Evolutionary conservation across 169 alveolate species (phyloP), one percentile per base, ranked within the genome.

Genomic region (Eimeria zaria): DNA sequence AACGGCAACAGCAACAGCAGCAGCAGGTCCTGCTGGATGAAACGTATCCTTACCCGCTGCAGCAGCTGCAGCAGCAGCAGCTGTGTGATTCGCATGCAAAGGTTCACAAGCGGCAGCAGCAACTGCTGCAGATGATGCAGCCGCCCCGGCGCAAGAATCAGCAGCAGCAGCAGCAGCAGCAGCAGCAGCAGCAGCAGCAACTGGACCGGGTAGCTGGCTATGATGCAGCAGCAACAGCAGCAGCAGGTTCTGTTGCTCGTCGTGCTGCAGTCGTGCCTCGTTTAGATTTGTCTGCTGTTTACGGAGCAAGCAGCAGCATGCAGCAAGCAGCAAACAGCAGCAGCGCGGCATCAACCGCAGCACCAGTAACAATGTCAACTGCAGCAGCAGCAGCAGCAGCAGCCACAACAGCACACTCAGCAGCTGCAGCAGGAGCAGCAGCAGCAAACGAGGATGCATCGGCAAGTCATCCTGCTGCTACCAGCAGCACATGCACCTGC

Each of bases 141-240:
- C 46, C 46, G 51, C 83, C 83, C 8, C 27, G 53, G 39, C 48
- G 83, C 53, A 78, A 78, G 62, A 36, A 55, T n/a, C 64, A 41
- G 88, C 88, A 78, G 88, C 84, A 73, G 84, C 84, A 73, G 48
- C 84, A 36, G 48, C 84, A 36, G 84, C 64, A 78, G 88, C 88
- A 78, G 88, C 62, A 46, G 88, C 64, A 78, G 20, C 58, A 46
- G 64, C 58, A 41, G 88, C 58, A 39, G 88, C 64, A 5, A n/a
- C n/a, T n/a, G n/a, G n/a, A n/a, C n/a, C n/a, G n/a, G n/a, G n/a
- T n/a, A n/a, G n/a, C n/a, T n/a, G n/a, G n/a, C n/a, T n/a, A n/a
- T n/a, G n/a, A n/a, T n/a, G n/a, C n/a, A n/a, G n/a, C n/a, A n/a
- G 62, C 88, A 39, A 62, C 88, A n/a, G 44, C 62, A 16, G 88